Base-by-base conservation (phyloP, 768 basidiomycete species). In the Phylloporus sp. region DNA sequence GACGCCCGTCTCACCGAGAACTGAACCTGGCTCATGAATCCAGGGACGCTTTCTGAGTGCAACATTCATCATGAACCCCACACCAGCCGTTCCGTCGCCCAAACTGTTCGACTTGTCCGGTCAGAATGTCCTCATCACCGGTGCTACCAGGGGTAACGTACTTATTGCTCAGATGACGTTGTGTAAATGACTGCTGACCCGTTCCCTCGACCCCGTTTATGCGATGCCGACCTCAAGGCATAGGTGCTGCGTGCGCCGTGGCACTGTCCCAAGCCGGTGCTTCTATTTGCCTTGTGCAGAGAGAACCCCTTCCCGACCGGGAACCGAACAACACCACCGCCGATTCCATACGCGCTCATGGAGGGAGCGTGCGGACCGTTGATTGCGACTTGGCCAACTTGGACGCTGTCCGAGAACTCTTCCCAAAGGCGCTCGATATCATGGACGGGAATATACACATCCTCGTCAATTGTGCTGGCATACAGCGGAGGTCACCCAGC, bases 41-140 rank as follows among this genome's bases (percentile, higher is more conserved):
- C 55, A 62, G 57, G 59, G 41, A 51, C 53, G 44, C 48, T 41
- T 38, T 33, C 34, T 23, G 20, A 26, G 49, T 46, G 39, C 45
- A 43, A 48, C 31, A 15, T 41, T 21, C 28, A 22, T 53, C 53
- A 82, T 82, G 79, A 76, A 80, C 59, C 70, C 73, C 48, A 72
- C 80, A 31, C 79, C 82, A 22, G 53, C 65, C 27, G 52, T 69
- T 60, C 73, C 67, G 57, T 69, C 80, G 11, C 76, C 67, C 51
- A 65, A 72, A 29, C 77, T 92, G 40, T 90, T 90, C 67, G 76
- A 78, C 47, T 78, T 92, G 59, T 61, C 67, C 3, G 79, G 80
- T 48, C 72, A 81, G 60, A 84, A 77, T 47, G 86, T 77, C 28
- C 81, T 91, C 67, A 77, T 92, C 59, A 91, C 90, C 31, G 89